These are phyloP conservation scores for Nadsonia commutata DNA, from an alignment of 1,139 yeast species.

Conservation along the genomic window DNA sequence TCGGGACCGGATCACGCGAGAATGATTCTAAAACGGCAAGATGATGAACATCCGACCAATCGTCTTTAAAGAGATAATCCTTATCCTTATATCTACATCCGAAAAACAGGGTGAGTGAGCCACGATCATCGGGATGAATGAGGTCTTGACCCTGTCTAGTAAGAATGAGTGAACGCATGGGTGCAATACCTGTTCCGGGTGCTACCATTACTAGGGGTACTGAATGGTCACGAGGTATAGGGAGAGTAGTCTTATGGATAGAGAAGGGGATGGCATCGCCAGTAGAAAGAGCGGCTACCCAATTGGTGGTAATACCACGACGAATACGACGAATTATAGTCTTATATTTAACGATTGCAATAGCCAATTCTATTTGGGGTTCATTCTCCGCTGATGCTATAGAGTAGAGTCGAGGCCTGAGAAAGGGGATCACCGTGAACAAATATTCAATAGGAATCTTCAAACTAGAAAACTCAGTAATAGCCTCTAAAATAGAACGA, in stretches of 20 bases:
- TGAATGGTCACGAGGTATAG: constrained; percentile 29
- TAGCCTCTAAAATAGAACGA: constrained; percentile 69
- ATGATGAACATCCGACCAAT: constrained; percentile 30
- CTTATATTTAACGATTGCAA: constrained; percentile 76
- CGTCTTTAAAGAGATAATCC: constrained; percentile 51
- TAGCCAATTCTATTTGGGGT: constrained; percentile 38
- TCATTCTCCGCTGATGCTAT: constrained; percentile 30
- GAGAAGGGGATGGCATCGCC: constrained; percentile 43
- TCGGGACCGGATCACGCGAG: constrained; percentile 25
- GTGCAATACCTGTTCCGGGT: constrained; percentile 92
- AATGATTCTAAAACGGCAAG: constrained; percentile 39
- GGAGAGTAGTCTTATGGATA: constrained; percentile 28
- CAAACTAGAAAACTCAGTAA: constrained; percentile 65
- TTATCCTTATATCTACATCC: constrained; percentile 60
- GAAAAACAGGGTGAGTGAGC: constrained; percentile 34
- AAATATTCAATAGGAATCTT: constrained; percentile 59
- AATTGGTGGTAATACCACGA: constrained; percentile 71
- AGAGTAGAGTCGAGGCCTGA: constrained; percentile 72
- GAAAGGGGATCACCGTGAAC: constrained; percentile 61
- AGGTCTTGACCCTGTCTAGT: constrained; percentile 8
- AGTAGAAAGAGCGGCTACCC: constrained; percentile 38
- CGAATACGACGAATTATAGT: constrained; percentile 68
- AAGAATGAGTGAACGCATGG: constrained; percentile 54
- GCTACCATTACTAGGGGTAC: constrained; percentile 44
- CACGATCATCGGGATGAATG: constrained; percentile 3